Percentiles rank a stretch among this genome's conserved stretches.
Evolutionary conservation across 2,329 filamentous ascomycete genomes (phyloP).

Genomic region (Dendryphion nanum): DNA sequence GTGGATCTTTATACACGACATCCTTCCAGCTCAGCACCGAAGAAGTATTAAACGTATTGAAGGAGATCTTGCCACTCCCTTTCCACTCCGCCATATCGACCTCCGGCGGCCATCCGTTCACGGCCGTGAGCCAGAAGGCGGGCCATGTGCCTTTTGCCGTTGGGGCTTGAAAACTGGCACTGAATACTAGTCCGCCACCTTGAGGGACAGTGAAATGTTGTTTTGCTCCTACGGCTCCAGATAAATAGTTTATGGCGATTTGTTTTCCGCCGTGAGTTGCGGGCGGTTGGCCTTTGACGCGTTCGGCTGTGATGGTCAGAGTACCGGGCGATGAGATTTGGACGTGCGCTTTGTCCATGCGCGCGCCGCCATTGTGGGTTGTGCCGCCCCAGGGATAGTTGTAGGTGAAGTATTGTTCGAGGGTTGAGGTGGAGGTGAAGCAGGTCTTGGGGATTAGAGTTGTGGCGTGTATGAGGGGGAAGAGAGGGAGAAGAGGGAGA

Average conservation of each 20-base stretch:
- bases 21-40: conserved; percentile 48
- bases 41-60: conserved; percentile 56
- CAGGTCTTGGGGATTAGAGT: conserved; percentile 25
- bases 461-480: conserved; percentile 16
- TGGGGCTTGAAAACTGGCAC: conserved; percentile 41
- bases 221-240: conserved; percentile 48
- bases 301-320: conserved; percentile 50
- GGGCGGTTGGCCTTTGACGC: conserved; percentile 41
- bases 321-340: conserved; percentile 38
- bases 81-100: conserved; percentile 63
- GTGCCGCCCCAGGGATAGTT: conserved; percentile 59
- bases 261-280: conserved; percentile 28
- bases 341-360: conserved; percentile 52
- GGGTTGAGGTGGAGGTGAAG: conserved; percentile 30
- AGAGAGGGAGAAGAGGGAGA: too few species aligned
- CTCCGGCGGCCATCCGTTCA: conserved; percentile 58
- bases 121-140: conserved; percentile 59
- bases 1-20: conserved; percentile 48
- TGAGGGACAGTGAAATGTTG: conserved; percentile 41
- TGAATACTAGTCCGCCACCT: conserved; percentile 41
- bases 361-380: conserved; percentile 56
- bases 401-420: conserved; percentile 49
- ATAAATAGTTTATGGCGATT: conserved; percentile 52
- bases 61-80: conserved; percentile 54
- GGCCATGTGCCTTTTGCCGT: conserved; percentile 53